Evolutionary conservation across 768 basidiomycete species (phyloP), one percentile per base, ranked within the genome.

Genomic region (Albatrellus ellisii): DNA sequence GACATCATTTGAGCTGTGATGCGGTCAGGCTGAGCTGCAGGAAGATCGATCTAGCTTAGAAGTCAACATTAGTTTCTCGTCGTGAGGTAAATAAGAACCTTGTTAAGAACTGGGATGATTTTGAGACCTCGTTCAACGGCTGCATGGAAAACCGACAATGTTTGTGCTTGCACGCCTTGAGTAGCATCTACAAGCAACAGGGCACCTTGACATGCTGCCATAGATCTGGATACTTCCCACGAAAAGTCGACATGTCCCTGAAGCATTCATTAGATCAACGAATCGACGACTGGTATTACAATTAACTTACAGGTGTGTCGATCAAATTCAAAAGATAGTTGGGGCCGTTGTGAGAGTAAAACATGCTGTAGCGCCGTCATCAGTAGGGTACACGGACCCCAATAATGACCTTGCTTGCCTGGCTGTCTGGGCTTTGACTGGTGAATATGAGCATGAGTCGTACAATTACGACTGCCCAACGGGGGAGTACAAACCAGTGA

Each of bases 181-280:
- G 87, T 89, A n/a, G 89, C 88, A 55, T 99, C 95, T 2, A 98
- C 91, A 52, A 97, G 62, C 7, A 73, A 54, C 20, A 79, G 45
- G 3, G 88, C 94, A 7, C 95, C 95, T 63, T 99, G 87, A 50
- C 86, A 95, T 25, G 94, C 90, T 3, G 89, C 80, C 29, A 98
- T 63, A 21, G 87, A 90, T 36, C 95, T 75, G 12, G 89, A 83
- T 26, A 99, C 89, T 60, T 98, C 94, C 79, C 90, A 95, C 44
- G 88, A 75, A 61, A 99, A 99, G 64, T 99, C 95, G 27, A 97
- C 95, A 62, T 99, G 95, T 2, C 95, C 92, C 75, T 85, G 48
- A 6, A 26, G 15, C 17, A 42, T 11, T 40, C 26, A 38, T 4
- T 33, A 36, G 10, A 14, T 28, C 18, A 9, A 14, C 20, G 21